A percentile compares a stretch with the other conserved stretches of the same genome.
Conservation (phyloP, 2,329 filamentous ascomycete genomes). For the Macrophomina phaseolina region DNA sequence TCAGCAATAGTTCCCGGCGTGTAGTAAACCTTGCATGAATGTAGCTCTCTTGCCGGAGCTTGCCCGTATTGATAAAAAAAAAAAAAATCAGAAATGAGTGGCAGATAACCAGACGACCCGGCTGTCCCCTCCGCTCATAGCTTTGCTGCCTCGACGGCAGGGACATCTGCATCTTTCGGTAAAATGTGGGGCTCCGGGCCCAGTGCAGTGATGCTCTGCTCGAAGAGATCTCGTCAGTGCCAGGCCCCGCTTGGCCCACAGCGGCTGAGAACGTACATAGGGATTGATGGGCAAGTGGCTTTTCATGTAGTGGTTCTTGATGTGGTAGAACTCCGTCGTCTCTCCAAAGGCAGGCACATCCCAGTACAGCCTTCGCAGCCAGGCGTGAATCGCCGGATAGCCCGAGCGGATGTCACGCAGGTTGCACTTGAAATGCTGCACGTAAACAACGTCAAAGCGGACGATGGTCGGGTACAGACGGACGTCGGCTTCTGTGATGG, state of each 20-base stretch:
- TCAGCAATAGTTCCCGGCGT: no score
- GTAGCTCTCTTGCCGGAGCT: no score
- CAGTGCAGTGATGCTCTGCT: conserved; percentile 75
- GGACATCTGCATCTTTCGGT: conserved; percentile 77
- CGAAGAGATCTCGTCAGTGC: neutral
- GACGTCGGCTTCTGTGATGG: conserved; percentile 56
- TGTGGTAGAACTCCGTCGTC: conserved; percentile 92
- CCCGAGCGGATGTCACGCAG: conserved; percentile 82
- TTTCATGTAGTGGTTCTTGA: conserved; percentile 80
- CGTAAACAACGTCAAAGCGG: conserved; percentile 62
- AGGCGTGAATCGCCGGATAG: conserved; percentile 80
- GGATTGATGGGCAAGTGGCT: conserved; percentile 70
- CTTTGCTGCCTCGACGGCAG: conserved; percentile 53
- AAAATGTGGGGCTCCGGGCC: conserved; percentile 85
- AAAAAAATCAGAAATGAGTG: no score
- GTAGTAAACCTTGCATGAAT: no score
- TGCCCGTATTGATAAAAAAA: no score
- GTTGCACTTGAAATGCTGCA: conserved; percentile 76
- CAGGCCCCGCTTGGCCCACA: no score
- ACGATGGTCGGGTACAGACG: conserved; percentile 66
- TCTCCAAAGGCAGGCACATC: conserved; percentile 75
- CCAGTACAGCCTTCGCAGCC: conserved; percentile 88
- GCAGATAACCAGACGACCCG: no score
- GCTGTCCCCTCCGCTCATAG: neutral
- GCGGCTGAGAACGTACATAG: conserved; percentile 37